phyloP scores from a whole-genome alignment of 1,139 yeast species.

The Yueomyces sp. region DNA sequence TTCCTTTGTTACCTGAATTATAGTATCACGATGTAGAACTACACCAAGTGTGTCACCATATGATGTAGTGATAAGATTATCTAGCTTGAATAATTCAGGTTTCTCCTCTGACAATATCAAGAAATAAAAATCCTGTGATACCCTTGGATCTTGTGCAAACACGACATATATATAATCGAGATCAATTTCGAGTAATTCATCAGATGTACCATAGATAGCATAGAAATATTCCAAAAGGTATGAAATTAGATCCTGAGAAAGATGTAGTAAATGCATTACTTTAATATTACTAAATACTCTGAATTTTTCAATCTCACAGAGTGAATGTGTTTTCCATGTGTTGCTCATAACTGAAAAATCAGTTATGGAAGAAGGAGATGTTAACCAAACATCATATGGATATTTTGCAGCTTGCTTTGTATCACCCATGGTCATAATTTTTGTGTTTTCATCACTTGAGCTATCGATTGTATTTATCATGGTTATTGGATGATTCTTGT shows the following conservation, averaged over 20 bases:
- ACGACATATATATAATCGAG: constrained; percentile 3
- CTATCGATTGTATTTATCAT: constrained; percentile 12
- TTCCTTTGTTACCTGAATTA: constrained; percentile 9
- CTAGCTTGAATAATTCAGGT: constrained; percentile 7
- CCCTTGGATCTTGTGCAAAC: constrained; percentile 5
- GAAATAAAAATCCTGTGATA: constrained; percentile 4
- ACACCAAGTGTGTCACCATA: constrained; percentile 4
- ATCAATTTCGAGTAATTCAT: background rate
- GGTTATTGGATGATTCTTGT: constrained; percentile 7
- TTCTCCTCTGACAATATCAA: constrained; percentile 1
- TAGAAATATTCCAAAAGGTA: background rate
- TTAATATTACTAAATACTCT: constrained; percentile 5
- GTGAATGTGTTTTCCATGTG: constrained; percentile 5
- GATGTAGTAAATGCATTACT: background rate
- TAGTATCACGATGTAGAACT: background rate
- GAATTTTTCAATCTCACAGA: constrained; percentile 7
- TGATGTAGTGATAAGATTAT: constrained; percentile 9
- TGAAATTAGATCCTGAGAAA: background rate
- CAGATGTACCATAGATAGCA: constrained; percentile 1
- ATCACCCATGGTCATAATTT: constrained; percentile 3
- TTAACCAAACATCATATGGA: constrained; percentile 9
- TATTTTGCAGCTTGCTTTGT: constrained; percentile 2
- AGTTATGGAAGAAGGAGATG: constrained; percentile 11
- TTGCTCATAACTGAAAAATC: constrained; percentile 5
- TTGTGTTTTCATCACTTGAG: constrained; percentile 9